Base-by-base conservation (phyloP, 1,284 basidiomycete genomes). In the Cystobasidiaceae sp. region DNA sequence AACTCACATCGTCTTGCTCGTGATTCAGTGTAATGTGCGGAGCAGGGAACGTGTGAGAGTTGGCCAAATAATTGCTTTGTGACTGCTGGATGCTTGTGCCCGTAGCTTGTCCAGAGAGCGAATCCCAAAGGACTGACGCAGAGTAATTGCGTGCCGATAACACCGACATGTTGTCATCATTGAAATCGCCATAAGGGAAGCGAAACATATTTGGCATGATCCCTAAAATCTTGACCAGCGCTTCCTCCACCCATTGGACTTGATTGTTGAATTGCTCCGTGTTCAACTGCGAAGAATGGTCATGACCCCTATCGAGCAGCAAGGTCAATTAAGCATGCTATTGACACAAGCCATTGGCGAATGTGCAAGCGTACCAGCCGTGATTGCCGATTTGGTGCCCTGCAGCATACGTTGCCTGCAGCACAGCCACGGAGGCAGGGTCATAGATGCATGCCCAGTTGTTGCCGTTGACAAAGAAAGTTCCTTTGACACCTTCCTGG, bases 351-450 rank as follows among this genome's bases (percentile, higher is more conserved):
- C n/a, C n/a, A n/a, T n/a, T n/a, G n/a, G n/a, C n/a, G n/a, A n/a
- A n/a, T n/a, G n/a, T n/a, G n/a, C n/a, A n/a, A n/a, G n/a, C 54
- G 6, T 50, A 41, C 74, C 71, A 73, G 0, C 66, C 71, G 55
- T 73, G 71, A 30, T 56, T 70, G 1, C 69, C 75, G 30, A 77
- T 72, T 32, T 72, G 57, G 61, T 77, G 75, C 1, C 75, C 75
- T 0, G 63, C 63, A n/a, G 62, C 61, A 57, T 72, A 74, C 0
- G 69, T 65, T 28, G 62, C 50, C 11, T 66, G 46, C 19, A 75
- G 54, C n/a, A 66, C 62, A 23, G 70, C 67, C 2, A 68, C 68
- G 49, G 54, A 52, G 15, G 52, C 60, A n/a, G 57, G 37, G 60
- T 74, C 70, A 58, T 74, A 75, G 30, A 74, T 71, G 55, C 74